These are phyloP conservation scores for Scytalidium sp. DNA, from an alignment of 2,329 filamentous ascomycete genomes.

Conservation along the genomic window DNA sequence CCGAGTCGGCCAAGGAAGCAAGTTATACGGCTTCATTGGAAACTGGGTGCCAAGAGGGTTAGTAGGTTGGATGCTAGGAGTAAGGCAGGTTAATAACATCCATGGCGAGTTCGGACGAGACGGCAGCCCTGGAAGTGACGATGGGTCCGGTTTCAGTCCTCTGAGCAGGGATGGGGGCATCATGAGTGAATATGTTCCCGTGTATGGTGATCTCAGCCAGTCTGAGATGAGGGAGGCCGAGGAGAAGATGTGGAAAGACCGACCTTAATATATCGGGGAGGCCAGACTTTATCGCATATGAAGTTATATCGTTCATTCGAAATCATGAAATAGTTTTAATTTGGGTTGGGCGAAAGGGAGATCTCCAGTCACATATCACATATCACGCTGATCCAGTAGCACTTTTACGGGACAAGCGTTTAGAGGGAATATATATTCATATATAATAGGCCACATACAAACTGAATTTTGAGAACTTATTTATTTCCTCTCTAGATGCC, in stretches of 20 bases:
- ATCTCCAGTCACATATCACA: slow-evolving; percentile 10
- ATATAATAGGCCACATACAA: no score
- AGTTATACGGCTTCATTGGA: slow-evolving; percentile 82
- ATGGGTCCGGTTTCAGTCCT: slow-evolving; percentile 11
- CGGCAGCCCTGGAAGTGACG: slow-evolving; percentile 4
- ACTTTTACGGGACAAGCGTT: no score
- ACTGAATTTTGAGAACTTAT: no score
- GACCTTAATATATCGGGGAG: not conserved
- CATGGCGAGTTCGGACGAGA: slow-evolving; percentile 12
- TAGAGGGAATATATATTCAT: no score
- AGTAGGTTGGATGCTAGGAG: slow-evolving; percentile 92
- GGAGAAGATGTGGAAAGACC: slow-evolving; percentile 4
- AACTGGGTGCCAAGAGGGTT: slow-evolving; percentile 72
- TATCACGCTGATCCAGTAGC: no score
- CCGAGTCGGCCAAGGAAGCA: slow-evolving; percentile 79
- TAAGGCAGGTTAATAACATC: slow-evolving; percentile 47
- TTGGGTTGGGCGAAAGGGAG: not conserved
- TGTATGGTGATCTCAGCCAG: slow-evolving; percentile 11
- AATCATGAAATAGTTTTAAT: no score
- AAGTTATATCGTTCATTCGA: no score
- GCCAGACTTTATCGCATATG: no score
- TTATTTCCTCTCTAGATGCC: no score
- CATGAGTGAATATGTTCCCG: slow-evolving; percentile 22
- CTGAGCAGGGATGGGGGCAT: slow-evolving; percentile 8
- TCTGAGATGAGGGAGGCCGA: not conserved